These are phyloP conservation scores for Chenopodium quinoa DNA, from an alignment of 148 eudicot species.

Conservation along the genomic window DNA sequence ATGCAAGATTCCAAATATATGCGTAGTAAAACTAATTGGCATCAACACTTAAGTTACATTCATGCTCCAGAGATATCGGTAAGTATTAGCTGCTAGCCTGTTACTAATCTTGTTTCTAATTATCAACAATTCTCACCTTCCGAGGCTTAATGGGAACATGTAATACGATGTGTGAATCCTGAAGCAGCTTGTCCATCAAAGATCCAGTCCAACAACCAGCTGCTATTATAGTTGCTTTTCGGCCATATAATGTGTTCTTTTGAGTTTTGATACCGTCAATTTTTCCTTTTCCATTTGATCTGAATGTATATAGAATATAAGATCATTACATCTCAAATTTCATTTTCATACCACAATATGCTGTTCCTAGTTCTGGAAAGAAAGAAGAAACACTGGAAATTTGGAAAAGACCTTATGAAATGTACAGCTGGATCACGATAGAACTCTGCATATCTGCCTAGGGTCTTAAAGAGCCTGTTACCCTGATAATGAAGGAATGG, in stretches of 20 bases:
- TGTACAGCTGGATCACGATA: slow-evolving; percentile 69
- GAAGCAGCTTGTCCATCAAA: slow-evolving; percentile 59
- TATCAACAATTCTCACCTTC: slow-evolving; percentile 47
- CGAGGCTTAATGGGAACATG: slow-evolving; percentile 85
- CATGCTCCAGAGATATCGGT: background rate
- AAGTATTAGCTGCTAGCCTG: background rate
- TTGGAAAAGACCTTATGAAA: slow-evolving; percentile 54
- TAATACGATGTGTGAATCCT: slow-evolving; percentile 40
- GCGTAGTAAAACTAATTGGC: background rate
- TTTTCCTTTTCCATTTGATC: slow-evolving; percentile 52
- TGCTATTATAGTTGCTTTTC: slow-evolving; percentile 71
- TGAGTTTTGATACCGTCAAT: slow-evolving; percentile 72
- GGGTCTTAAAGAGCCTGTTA: slow-evolving; percentile 57
- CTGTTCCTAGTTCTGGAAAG: background rate
- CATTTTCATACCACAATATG: background rate
- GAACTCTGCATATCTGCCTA: slow-evolving; percentile 86
- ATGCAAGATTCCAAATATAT: background rate
- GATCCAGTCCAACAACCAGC: slow-evolving; percentile 97
- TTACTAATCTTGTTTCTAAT: background rate
- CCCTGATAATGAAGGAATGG: slow-evolving; percentile 38
- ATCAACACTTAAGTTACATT: background rate
- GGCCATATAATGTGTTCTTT: slow-evolving; percentile 50
- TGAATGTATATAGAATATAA: slow-evolving; percentile 26
- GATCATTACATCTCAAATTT: background rate
- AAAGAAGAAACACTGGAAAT: background rate